Conservation (phyloP, 495 filamentous ascomycete species). For the Penicillium paradoxum region DNA sequence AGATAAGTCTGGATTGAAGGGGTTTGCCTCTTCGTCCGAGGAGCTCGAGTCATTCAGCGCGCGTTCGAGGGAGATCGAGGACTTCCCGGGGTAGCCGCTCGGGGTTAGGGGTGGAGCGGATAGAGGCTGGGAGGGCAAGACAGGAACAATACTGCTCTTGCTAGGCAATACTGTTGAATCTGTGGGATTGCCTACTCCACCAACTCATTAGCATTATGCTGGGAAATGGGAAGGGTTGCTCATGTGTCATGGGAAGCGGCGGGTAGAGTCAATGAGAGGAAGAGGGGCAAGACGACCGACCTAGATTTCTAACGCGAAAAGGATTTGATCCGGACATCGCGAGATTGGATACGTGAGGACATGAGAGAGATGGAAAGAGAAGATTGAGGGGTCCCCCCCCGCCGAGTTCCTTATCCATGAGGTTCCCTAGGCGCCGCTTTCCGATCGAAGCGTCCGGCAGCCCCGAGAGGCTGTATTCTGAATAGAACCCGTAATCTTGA, state of each 20-base stretch:
- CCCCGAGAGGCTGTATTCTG: constrained; percentile 20
- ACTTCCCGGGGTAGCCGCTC: constrained; percentile 17
- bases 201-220: constrained; percentile 5
- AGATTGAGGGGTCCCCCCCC: constrained; percentile 22
- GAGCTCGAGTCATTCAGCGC: constrained; percentile 26
- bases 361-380: constrained; percentile 14
- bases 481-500: background rate
- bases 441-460: constrained; percentile 28
- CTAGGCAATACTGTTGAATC: background rate
- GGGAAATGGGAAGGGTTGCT: background rate
- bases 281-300: constrained; percentile 27
- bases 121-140: constrained; percentile 4
- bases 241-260: background rate
- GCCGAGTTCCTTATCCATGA: constrained; percentile 27
- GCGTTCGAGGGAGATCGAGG: constrained; percentile 17
- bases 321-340: constrained; percentile 56
- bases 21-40: constrained; percentile 29
- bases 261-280: constrained; percentile 4
- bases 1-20: constrained; percentile 27
- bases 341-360: constrained; percentile 18
- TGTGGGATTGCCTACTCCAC: constrained; percentile 12
- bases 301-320: constrained; percentile 45
- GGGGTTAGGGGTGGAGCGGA: background rate
- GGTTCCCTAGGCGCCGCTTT: constrained; percentile 26
- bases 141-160: background rate